Percentiles rank a stretch among this genome's conserved stretches.
Conservation (phyloP, 83 land plant species). For the Picea engelmannii region DNA sequence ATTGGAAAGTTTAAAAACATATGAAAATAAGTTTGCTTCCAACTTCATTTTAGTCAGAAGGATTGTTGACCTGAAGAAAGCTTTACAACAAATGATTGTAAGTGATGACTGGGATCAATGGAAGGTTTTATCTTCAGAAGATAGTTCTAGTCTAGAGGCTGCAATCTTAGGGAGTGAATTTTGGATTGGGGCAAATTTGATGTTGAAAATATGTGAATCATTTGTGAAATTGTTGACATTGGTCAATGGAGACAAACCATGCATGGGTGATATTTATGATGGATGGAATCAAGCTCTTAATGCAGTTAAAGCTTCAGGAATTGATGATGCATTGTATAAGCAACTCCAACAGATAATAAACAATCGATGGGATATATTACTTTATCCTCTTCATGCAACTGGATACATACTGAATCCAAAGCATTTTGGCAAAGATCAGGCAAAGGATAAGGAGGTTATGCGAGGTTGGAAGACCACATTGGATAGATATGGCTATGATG, state of each 20-base stretch:
- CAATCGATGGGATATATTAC: neutral
- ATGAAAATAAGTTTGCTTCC: neutral
- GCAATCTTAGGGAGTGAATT: constrained; percentile 1
- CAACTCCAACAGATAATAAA: neutral
- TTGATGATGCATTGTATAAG: neutral
- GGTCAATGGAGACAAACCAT: neutral
- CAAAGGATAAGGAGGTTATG: too few relatives aligned
- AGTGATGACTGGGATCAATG: neutral
- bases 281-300: neutral
- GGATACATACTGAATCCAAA: too few relatives aligned
- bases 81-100: neutral
- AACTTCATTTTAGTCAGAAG: neutral
- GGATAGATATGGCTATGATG: too few relatives aligned
- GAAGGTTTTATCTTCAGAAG: neutral
- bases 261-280: constrained; percentile 1
- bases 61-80: neutral
- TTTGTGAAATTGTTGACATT: neutral
- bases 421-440: too few relatives aligned
- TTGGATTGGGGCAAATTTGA: neutral
- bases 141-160: neutral
- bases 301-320: neutral
- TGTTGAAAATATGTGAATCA: neutral
- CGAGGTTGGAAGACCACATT: too few relatives aligned
- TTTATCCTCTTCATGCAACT: neutral
- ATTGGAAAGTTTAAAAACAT: neutral